phyloP scores from a whole-genome alignment of 192 early-diverging fungal species.

The Entomortierella parvispora region DNA sequence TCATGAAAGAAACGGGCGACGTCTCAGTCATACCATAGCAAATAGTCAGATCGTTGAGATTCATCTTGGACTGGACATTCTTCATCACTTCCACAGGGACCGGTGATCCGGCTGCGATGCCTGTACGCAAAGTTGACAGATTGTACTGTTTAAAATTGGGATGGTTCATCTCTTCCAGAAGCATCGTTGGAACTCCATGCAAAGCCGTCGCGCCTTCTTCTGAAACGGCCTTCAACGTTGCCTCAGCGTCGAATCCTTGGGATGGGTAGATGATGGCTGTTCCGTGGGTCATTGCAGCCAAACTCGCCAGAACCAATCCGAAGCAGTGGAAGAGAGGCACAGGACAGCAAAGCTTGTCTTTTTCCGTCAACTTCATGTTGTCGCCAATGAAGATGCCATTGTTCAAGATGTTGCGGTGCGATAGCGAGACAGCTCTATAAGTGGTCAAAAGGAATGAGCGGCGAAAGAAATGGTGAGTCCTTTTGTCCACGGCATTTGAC shows the following conservation, averaged over 20 bases:
- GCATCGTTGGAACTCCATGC: slow-evolving; percentile 58
- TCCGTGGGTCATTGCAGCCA: slow-evolving; percentile 59
- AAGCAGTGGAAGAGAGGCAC: slow-evolving; percentile 67
- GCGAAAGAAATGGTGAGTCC: background rate
- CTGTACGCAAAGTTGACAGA: slow-evolving; percentile 53
- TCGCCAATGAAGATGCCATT: slow-evolving; percentile 56
- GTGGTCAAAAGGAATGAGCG: background rate
- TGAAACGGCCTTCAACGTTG: slow-evolving; percentile 47
- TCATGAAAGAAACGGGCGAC: slow-evolving; percentile 55
- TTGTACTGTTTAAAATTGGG: slow-evolving; percentile 54
- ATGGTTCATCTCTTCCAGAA: slow-evolving; percentile 51
- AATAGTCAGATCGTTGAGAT: slow-evolving; percentile 56
- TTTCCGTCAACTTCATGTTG: slow-evolving; percentile 46
- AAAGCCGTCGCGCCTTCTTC: slow-evolving; percentile 53
- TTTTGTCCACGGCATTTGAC: too few relatives aligned
- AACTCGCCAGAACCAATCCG: slow-evolving; percentile 57
- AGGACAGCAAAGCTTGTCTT: slow-evolving; percentile 57
- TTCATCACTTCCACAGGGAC: slow-evolving; percentile 61
- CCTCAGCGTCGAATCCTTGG: slow-evolving; percentile 54
- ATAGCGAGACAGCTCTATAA: slow-evolving; percentile 46
- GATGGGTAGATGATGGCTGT: slow-evolving; percentile 53
- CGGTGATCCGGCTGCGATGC: slow-evolving; percentile 58
- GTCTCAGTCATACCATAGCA: slow-evolving; percentile 56
- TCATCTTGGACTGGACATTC: slow-evolving; percentile 55
- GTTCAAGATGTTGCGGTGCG: slow-evolving; percentile 61